Percentiles rank a stretch among this genome's conserved stretches.
Conservation (phyloP, 768 basidiomycete genomes). For the Boletus coccyginus region DNA sequence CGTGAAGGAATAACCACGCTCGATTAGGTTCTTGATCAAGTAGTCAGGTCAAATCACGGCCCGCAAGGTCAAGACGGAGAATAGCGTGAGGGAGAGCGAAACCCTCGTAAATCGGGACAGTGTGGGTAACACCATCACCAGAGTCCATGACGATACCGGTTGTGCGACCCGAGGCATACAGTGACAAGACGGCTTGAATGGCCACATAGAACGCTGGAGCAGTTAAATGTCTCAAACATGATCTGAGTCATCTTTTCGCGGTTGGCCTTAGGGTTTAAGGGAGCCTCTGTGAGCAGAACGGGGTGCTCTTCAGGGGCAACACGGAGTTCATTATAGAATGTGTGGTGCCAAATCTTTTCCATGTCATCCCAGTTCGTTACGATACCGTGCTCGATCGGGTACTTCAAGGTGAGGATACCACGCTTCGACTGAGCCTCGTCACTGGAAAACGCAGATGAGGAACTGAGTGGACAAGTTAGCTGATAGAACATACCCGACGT, state of each 20-base stretch:
- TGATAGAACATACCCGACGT: slow-evolving; percentile 65
- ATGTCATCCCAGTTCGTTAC: slow-evolving; percentile 99
- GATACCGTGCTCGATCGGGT: slow-evolving; percentile 92
- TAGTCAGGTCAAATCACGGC: slow-evolving; percentile 87
- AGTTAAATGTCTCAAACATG: slow-evolving; percentile 80
- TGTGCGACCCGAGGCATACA: slow-evolving; percentile 93
- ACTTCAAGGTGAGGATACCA: slow-evolving; percentile 90
- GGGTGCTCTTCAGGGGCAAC: slow-evolving; percentile 78
- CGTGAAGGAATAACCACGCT: slow-evolving; percentile 93
- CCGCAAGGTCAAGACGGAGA: slow-evolving; percentile 86
- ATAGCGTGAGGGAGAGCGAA: slow-evolving; percentile 93
- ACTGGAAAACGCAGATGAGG: slow-evolving; percentile 37
- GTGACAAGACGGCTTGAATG: slow-evolving; percentile 70
- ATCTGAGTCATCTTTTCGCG: slow-evolving; percentile 76
- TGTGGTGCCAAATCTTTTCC: slow-evolving; percentile 99
- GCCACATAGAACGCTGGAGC: slow-evolving; percentile 72
- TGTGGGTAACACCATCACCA: slow-evolving; percentile 95
- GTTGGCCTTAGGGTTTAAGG: slow-evolving; percentile 71
- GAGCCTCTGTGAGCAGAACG: slow-evolving; percentile 68
- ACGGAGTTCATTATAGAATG: slow-evolving; percentile 84
- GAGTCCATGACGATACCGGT: slow-evolving; percentile 95
- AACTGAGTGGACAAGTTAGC: slow-evolving; percentile 4
- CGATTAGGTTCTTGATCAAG: slow-evolving; percentile 81
- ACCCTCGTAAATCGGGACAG: slow-evolving; percentile 95
- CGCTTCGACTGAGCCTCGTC: slow-evolving; percentile 94